Percentiles rank a stretch among this genome's conserved stretches.
Conservation (phyloP, 345 rosid species). For the Litchi chinensis region DNA sequence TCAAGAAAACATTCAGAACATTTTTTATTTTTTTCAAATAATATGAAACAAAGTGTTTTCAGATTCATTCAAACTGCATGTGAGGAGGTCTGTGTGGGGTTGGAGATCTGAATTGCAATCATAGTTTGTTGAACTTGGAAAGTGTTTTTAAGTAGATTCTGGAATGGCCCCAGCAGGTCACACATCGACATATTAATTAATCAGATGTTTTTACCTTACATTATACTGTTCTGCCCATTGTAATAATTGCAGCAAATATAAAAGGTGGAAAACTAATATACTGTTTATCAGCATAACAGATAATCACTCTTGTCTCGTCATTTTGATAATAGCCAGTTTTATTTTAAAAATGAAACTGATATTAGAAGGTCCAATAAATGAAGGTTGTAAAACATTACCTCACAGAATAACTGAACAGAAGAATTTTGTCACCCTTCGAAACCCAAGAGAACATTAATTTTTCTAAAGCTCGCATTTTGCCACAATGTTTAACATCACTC, state of each 20-base stretch:
- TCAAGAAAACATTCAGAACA: not conserved
- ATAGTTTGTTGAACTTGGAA: constrained; percentile 3
- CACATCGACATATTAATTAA: not conserved
- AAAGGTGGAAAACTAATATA: not conserved
- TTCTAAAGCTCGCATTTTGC: constrained; percentile 89
- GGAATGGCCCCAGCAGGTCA: not conserved
- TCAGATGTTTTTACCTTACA: not conserved
- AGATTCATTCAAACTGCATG: not conserved
- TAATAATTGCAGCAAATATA: not conserved
- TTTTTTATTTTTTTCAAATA: not conserved
- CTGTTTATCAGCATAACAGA: not conserved
- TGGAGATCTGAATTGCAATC: not conserved
- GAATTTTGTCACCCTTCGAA: constrained; percentile 86
- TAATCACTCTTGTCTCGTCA: not conserved
- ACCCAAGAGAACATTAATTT: constrained; percentile 82
- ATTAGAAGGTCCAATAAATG: not conserved
- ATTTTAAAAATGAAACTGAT: not conserved
- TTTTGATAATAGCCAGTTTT: not conserved
- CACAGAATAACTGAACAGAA: constrained; percentile 93
- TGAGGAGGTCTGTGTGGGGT: not conserved
- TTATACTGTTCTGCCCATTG: not conserved
- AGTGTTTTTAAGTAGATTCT: not conserved
- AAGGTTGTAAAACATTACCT: constrained; percentile 47
- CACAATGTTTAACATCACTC: constrained; percentile 84
- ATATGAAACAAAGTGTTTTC: not conserved